These are phyloP conservation scores for Pilaira anomala DNA, from an alignment of 192 early-diverging fungal species.

Conservation along the genomic window DNA sequence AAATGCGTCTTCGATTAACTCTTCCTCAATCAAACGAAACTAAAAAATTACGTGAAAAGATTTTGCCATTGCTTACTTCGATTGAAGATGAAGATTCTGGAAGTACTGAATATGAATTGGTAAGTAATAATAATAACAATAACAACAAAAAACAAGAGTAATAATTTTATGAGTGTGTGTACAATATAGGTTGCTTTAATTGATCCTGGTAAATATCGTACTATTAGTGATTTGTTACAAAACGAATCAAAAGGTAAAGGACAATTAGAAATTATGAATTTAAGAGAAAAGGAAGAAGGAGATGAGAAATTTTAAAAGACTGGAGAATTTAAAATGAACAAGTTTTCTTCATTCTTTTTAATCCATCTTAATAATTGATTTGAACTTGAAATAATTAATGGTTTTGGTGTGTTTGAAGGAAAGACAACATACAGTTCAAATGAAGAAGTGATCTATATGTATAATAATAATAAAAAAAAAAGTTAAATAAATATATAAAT, in stretches of 20 bases:
- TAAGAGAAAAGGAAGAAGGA: conserved; percentile 69
- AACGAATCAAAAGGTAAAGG: conserved; percentile 85
- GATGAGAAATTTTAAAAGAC: conserved; percentile 53
- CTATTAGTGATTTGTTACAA: conserved; percentile 80
- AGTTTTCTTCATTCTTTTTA: conserved; percentile 67
- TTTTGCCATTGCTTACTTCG: conserved; percentile 54
- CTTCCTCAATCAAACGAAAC: conserved; percentile 77
- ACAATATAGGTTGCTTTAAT: conserved; percentile 67
- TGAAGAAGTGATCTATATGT: conserved; percentile 48
- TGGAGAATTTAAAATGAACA: conserved; percentile 73
- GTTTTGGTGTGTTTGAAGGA: conserved; percentile 57
- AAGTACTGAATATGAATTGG: conserved; percentile 83
- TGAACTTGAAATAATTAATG: conserved; percentile 57
- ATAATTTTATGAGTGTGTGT: neutral
- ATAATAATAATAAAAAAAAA: conserved; percentile 1
- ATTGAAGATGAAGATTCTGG: conserved; percentile 76
- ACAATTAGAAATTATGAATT: conserved; percentile 82
- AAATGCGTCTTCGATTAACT: conserved; percentile 85
- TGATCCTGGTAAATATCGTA: conserved; percentile 91
- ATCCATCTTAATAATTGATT: conserved; percentile 77
- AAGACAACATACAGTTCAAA: conserved; percentile 77
- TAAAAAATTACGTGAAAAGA: conserved; percentile 81
- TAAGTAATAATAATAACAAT: conserved; percentile 41
- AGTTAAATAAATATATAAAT: neutral
- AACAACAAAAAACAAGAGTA: neutral